Percentiles rank a stretch among this genome's conserved stretches.
phyloP scores from a whole-genome alignment of 495 filamentous ascomycete genomes.

The Penicillium roqueforti region DNA sequence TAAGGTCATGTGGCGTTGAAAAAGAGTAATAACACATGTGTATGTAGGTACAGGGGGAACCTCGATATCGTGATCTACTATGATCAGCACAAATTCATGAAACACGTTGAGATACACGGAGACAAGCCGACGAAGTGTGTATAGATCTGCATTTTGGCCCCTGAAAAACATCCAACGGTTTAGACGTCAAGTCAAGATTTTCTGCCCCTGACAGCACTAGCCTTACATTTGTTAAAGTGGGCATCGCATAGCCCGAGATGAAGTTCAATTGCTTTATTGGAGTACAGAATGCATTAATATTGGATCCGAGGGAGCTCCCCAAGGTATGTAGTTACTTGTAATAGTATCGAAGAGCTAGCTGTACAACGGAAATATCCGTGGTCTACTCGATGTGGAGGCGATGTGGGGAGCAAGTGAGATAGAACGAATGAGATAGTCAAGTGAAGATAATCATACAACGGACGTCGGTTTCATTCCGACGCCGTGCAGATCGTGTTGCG shows the following conservation, averaged over 20 bases:
- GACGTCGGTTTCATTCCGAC: neutral
- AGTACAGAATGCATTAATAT: neutral
- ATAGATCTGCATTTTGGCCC: neutral
- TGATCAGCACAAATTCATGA: neutral
- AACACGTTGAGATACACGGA: neutral
- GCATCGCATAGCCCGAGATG: neutral
- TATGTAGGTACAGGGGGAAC: neutral
- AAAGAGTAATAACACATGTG: neutral
- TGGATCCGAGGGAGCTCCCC: neutral
- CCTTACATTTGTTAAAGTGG: neutral
- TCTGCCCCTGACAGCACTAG: constrained; percentile 2
- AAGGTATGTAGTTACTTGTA: neutral
- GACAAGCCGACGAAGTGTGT: neutral
- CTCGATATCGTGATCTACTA: neutral
- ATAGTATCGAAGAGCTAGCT: neutral
- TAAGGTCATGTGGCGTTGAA: neutral
- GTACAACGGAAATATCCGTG: neutral
- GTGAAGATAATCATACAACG: constrained; percentile 9
- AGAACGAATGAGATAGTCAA: constrained; percentile 6
- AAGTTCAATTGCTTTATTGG: neutral
- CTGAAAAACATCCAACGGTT: neutral
- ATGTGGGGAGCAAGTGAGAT: neutral
- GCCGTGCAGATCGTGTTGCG: neutral
- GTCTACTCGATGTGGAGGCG: constrained; percentile 1
- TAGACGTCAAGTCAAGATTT: neutral